phyloP scores from a whole-genome alignment of 2,329 filamentous ascomycete species.

The Fonsecaea multimorphosa region DNA sequence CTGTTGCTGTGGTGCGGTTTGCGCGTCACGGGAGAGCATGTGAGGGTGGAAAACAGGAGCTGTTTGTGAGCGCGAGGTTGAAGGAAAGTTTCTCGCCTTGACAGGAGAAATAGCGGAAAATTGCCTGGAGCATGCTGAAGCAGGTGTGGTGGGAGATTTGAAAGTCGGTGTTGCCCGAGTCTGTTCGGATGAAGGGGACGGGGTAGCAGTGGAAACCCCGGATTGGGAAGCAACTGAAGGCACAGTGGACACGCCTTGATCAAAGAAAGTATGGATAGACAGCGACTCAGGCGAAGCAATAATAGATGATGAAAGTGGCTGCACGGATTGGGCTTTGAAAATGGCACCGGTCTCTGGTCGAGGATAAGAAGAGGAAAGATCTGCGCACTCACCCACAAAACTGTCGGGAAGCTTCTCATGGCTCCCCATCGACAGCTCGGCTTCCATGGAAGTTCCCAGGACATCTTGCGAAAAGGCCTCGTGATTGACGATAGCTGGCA shows the following conservation, averaged over 20 bases:
- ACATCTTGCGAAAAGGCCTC: conserved; percentile 54
- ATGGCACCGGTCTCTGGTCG: conserved; percentile 30
- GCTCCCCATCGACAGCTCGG: conserved; percentile 48
- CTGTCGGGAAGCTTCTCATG: conserved; percentile 52
- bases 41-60: conserved; percentile 10
- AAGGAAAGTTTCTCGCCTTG: conserved; percentile 23
- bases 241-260: conserved; percentile 12
- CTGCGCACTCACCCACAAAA: conserved; percentile 55
- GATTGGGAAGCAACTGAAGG: conserved; percentile 25
- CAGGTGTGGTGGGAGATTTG: conserved; percentile 47
- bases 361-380: conserved; percentile 46
- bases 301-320: conserved; percentile 24
- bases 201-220: conserved; percentile 21
- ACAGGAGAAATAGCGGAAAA: conserved; percentile 37
- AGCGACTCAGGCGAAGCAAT: conserved; percentile 31
- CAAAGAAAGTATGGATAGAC: conserved; percentile 28
- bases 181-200: conserved; percentile 24
- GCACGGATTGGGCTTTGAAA: conserved; percentile 35
- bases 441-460: conserved; percentile 52
- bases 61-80: conserved; percentile 8
- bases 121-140: conserved; percentile 43
- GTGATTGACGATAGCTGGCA: conserved; percentile 67
- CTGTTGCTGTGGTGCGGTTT: conserved; percentile 10
- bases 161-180: conserved; percentile 38
- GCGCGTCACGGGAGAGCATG: conserved; percentile 17